Conservation (phyloP, 1,139 yeast genomes). For the Pichia sp. region DNA sequence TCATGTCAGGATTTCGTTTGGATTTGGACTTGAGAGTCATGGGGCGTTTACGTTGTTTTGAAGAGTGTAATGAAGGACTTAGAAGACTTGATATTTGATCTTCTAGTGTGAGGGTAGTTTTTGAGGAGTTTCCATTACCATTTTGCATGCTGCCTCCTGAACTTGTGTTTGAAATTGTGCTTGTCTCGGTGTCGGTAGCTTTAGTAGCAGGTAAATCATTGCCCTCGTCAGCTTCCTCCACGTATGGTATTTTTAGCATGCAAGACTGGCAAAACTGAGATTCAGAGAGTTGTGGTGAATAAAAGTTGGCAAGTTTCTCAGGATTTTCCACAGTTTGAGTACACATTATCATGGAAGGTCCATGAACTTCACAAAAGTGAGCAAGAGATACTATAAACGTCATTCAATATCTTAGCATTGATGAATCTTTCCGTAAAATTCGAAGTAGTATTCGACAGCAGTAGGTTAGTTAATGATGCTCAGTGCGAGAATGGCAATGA, state of each 20-base stretch:
- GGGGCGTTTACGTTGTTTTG: constrained; percentile 9
- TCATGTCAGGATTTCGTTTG: constrained; percentile 6
- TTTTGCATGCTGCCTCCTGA: not conserved
- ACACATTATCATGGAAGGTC: constrained; percentile 73
- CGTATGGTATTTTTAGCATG: constrained; percentile 35
- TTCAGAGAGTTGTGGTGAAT: constrained; percentile 33
- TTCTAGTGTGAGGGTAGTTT: constrained; percentile 14
- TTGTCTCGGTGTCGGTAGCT: constrained; percentile 1
- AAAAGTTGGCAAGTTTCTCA: constrained; percentile 26
- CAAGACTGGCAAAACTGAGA: constrained; percentile 60
- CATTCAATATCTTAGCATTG: constrained; percentile 23
- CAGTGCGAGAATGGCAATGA: no score
- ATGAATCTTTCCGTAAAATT: no score
- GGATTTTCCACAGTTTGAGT: constrained; percentile 49
- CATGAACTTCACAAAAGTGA: constrained; percentile 85
- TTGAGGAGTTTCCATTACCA: constrained; percentile 1
- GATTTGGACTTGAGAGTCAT: constrained; percentile 20
- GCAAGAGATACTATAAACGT: constrained; percentile 54
- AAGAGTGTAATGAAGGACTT: not conserved
- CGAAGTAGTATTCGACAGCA: no score
- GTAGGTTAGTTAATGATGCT: no score
- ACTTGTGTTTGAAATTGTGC: constrained; percentile 1
- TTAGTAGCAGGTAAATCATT: not conserved
- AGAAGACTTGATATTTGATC: constrained; percentile 15
- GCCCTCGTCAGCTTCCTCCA: not conserved